These are phyloP conservation scores for Iris pallida DNA, from an alignment of 116 monocot genomes.

Conservation along the genomic window DNA sequence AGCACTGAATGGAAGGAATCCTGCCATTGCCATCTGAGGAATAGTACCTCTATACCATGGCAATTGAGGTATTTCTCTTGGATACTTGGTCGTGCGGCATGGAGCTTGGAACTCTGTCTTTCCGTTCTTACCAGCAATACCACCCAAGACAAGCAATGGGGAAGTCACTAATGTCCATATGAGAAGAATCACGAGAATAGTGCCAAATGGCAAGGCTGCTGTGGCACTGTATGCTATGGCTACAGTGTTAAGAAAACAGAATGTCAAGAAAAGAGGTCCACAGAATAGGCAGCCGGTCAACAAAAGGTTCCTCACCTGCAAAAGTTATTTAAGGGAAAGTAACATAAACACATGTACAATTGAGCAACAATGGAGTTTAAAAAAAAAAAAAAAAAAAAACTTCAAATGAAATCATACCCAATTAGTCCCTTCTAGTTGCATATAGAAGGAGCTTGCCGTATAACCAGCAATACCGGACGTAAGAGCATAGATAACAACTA, in stretches of 20 bases:
- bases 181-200: conserved; percentile 30
- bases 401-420: conserved; percentile 28
- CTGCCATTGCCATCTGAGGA: conserved; percentile 56
- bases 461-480: conserved; percentile 65
- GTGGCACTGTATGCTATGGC: conserved; percentile 35
- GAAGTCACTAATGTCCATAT: conserved; percentile 34
- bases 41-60: conserved; percentile 56
- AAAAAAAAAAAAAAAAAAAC: neutral
- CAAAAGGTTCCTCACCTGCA: conserved; percentile 31
- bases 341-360: neutral
- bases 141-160: conserved; percentile 39
- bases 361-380: neutral
- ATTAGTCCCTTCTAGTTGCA: conserved; percentile 53
- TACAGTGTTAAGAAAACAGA: conserved; percentile 39
- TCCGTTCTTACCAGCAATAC: conserved; percentile 41
- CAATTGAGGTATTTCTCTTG: conserved; percentile 55
- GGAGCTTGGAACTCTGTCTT: conserved; percentile 62
- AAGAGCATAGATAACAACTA: conserved; percentile 59
- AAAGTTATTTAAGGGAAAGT: neutral
- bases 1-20: conserved; percentile 51
- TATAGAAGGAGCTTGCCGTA: conserved; percentile 51
- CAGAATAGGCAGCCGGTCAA: conserved; percentile 36
- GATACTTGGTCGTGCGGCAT: conserved; percentile 60
- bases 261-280: conserved; percentile 34
- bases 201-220: conserved; percentile 35